Evolutionary conservation across 2,329 filamentous ascomycete genomes (phyloP).

Genomic region (Phaeophleospora eucalypticola): DNA sequence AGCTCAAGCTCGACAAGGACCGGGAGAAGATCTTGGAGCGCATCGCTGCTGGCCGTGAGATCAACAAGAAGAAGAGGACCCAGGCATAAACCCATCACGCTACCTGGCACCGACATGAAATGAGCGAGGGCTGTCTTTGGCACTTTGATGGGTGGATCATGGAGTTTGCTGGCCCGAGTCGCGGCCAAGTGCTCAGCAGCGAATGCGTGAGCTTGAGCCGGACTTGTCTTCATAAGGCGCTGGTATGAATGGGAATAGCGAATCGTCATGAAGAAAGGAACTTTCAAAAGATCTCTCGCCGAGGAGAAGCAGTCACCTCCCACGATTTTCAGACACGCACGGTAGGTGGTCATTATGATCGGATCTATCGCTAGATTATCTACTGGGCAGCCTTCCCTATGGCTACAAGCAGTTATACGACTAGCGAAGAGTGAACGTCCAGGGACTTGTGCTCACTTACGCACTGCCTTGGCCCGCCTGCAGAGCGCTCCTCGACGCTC

Average conservation of each 20-base stretch:
- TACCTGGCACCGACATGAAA: slow-evolving; percentile 4
- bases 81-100: slow-evolving; percentile 18
- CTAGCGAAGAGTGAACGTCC: slow-evolving; percentile 73
- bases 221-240: slow-evolving; percentile 2
- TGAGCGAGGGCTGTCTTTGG: background rate
- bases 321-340: background rate
- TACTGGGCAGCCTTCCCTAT: slow-evolving; percentile 69
- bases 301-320: slow-evolving; percentile 1
- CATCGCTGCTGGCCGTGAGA: slow-evolving; percentile 75
- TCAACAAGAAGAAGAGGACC: slow-evolving; percentile 52
- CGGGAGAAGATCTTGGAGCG: slow-evolving; percentile 83
- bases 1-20: slow-evolving; percentile 98
- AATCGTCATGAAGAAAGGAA: slow-evolving; percentile 3
- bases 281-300: slow-evolving; percentile 5
- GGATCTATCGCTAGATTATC: slow-evolving; percentile 55
- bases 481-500: slow-evolving; percentile 67
- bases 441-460: slow-evolving; percentile 41
- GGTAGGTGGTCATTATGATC: background rate
- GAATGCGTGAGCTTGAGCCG: background rate
- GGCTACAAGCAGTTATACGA: slow-evolving; percentile 86
- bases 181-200: background rate
- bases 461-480: slow-evolving; percentile 60
- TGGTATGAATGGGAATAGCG: slow-evolving; percentile 5
- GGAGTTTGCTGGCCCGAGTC: background rate
- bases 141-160: slow-evolving; percentile 6